phyloP scores from a whole-genome alignment of 805 yeast species.

The Starmerella asiatica region DNA sequence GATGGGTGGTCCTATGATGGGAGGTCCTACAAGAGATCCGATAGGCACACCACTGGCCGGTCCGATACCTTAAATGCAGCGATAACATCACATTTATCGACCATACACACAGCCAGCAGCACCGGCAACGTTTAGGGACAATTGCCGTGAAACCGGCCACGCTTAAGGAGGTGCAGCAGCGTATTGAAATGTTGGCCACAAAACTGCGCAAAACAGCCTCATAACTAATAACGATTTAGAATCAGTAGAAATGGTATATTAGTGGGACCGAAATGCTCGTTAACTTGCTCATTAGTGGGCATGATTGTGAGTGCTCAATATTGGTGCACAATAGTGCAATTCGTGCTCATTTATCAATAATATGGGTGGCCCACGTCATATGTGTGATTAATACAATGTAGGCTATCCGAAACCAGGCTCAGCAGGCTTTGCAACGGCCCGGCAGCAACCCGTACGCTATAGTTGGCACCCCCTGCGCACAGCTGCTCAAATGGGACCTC shows the following conservation, averaged over 20 bases:
- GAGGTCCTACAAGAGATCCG: background rate
- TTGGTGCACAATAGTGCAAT: no score
- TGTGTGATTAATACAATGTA: background rate
- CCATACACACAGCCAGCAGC: constrained; percentile 69
- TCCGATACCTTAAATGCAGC: constrained; percentile 47
- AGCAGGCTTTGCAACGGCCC: background rate
- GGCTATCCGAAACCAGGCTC: background rate
- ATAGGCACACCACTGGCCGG: background rate
- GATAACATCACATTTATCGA: constrained; percentile 72
- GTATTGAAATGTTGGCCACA: constrained; percentile 29
- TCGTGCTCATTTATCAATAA: no score
- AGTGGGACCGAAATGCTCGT: no score
- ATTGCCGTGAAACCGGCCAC: constrained; percentile 34
- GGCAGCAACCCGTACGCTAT: background rate
- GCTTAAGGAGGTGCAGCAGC: constrained; percentile 35
- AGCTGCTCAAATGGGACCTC: constrained; percentile 9
- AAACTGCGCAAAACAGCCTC: constrained; percentile 15
- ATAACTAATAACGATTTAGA: no score
- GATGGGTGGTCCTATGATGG: no score
- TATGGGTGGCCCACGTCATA: no score
- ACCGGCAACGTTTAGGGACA: constrained; percentile 27
- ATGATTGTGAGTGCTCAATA: no score
- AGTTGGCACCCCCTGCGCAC: background rate
- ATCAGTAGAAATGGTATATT: no score
- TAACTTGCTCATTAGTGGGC: no score